Evolutionary conservation across 2,329 filamentous ascomycete genomes (phyloP).

Genomic region (Plenodomus lindquistii): DNA sequence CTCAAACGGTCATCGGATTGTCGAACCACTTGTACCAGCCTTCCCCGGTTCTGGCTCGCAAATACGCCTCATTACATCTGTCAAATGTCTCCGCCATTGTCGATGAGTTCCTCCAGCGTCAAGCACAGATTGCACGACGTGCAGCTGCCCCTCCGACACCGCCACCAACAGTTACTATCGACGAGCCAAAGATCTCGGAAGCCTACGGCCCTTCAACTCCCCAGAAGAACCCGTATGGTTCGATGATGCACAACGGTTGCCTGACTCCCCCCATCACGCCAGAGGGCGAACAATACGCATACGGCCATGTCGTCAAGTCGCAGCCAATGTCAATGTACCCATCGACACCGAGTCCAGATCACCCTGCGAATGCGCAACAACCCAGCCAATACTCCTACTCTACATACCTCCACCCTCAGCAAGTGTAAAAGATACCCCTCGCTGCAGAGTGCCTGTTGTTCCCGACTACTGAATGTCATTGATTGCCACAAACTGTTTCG

Average conservation of each 20-base stretch:
- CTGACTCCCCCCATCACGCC: slow-evolving; percentile 86
- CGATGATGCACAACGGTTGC: slow-evolving; percentile 71
- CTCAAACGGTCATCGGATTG: slow-evolving; percentile 66
- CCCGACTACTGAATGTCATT: slow-evolving; percentile 19
- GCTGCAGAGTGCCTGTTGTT: slow-evolving; percentile 18
- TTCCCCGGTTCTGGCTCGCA: slow-evolving; percentile 68
- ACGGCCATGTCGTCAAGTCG: slow-evolving; percentile 34
- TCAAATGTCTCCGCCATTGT: slow-evolving; percentile 67
- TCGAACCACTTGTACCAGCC: slow-evolving; percentile 69
- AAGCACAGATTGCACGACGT: slow-evolving; percentile 55
- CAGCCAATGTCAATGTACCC: slow-evolving; percentile 37
- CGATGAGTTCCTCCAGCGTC: slow-evolving; percentile 67
- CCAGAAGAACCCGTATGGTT: slow-evolving; percentile 70
- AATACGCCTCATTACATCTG: slow-evolving; percentile 69
- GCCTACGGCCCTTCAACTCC: slow-evolving; percentile 73
- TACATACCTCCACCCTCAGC: slow-evolving; percentile 42
- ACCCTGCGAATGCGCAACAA: slow-evolving; percentile 33
- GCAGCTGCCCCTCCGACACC: slow-evolving; percentile 58
- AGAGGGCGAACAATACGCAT: slow-evolving; percentile 55
- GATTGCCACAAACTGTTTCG: slow-evolving; percentile 14
- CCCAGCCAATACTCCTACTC: slow-evolving; percentile 41
- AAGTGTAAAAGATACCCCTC: slow-evolving; percentile 30
- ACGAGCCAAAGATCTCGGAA: slow-evolving; percentile 52
- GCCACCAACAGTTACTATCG: slow-evolving; percentile 58
- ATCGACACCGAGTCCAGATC: slow-evolving; percentile 43